phyloP scores from a whole-genome alignment of 495 filamentous ascomycete species.

The Penicillium simplicissimum region DNA sequence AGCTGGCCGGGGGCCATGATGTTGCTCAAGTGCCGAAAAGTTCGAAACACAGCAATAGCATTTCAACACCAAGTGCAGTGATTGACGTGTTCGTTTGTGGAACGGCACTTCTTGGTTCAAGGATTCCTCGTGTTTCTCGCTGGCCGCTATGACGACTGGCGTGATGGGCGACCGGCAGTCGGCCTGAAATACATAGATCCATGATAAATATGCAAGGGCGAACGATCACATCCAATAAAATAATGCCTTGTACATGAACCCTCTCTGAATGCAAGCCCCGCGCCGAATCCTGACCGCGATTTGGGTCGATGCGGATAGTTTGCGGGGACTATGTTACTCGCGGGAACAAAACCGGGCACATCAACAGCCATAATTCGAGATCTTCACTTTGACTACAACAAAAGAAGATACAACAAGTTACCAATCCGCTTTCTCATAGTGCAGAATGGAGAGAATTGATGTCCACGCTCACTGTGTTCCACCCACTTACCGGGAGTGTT shows the following conservation, averaged over 20 bases:
- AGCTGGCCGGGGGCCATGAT: too few species aligned
- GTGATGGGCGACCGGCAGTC: not conserved
- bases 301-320: not conserved
- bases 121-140: too few species aligned
- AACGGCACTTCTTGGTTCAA: too few species aligned
- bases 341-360: not conserved
- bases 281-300: not conserved
- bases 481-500: slow-evolving; percentile 33
- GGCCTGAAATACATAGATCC: not conserved
- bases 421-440: not conserved
- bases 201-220: not conserved
- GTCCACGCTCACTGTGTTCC: slow-evolving; percentile 42
- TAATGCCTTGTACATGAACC: not conserved
- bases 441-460: slow-evolving; percentile 35
- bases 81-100: too few species aligned
- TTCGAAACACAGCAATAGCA: too few species aligned
- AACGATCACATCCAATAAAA: not conserved
- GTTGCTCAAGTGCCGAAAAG: too few species aligned
- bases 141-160: too few species aligned
- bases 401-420: not conserved
- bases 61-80: too few species aligned
- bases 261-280: not conserved
- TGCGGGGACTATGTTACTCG: not conserved
- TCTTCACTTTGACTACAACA: not conserved
- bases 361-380: not conserved